Evolutionary conservation across 2,329 filamentous ascomycete species (phyloP).

Genomic region (Penicillium thymicola): DNA sequence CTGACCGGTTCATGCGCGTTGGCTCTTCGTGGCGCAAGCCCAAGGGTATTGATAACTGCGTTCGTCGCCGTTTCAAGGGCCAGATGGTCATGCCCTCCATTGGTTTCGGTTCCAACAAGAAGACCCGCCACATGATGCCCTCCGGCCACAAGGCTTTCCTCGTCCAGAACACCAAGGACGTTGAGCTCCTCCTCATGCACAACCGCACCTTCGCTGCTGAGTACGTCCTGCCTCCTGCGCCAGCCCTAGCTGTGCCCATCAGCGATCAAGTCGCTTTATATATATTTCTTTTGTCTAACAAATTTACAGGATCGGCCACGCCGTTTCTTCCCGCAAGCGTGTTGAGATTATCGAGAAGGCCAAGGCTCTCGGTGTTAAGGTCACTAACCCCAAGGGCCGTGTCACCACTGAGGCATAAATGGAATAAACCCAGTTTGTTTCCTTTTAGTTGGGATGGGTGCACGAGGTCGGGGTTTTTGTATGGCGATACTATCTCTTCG

Average conservation of each 20-base stretch:
- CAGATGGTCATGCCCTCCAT: conserved; percentile 98
- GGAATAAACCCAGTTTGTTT: conserved; percentile 49
- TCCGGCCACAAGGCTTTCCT: conserved; percentile 99
- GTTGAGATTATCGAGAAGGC: conserved; percentile 96
- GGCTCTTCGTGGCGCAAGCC: conserved; percentile 95
- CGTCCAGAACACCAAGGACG: conserved; percentile 92
- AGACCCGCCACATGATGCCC: conserved; percentile 98
- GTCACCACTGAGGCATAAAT: conserved; percentile 83
- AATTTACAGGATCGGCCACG: conserved; percentile 78
- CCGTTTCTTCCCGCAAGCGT: conserved; percentile 97
- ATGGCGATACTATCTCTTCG: conserved; percentile 28
- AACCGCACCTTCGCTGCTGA: conserved; percentile 98
- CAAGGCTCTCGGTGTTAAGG: conserved; percentile 98
- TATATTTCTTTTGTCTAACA: conserved; percentile 8
- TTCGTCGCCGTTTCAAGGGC: conserved; percentile 95
- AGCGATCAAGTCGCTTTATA: not conserved
- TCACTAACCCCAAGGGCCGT: conserved; percentile 99
- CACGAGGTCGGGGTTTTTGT: conserved; percentile 28
- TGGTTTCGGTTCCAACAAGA: conserved; percentile 98
- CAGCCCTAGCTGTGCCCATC: not conserved
- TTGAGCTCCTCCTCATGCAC: conserved; percentile 99
- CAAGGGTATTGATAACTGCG: conserved; percentile 99
- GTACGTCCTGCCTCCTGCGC: conserved; percentile 57
- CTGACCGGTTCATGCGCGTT: conserved; percentile 92
- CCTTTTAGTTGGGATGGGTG: conserved; percentile 21